These are phyloP conservation scores for Fusarium luffae DNA, from an alignment of 2,329 filamentous ascomycete genomes.

Conservation along the genomic window DNA sequence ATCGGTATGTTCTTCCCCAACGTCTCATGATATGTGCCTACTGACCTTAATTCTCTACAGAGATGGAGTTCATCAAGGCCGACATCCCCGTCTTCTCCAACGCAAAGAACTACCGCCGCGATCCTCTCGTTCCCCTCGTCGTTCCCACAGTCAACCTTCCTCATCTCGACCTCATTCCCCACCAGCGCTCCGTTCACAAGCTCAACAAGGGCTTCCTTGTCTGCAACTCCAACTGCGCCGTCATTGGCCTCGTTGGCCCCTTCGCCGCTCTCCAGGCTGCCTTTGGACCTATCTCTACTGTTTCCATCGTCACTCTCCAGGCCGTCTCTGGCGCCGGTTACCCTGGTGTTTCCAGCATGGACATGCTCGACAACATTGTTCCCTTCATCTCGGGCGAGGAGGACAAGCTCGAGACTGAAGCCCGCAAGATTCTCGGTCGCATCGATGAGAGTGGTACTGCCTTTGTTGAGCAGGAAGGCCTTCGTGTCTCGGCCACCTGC, in stretches of 20 bases:
- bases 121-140: constrained; percentile 90
- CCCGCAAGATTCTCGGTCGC: constrained; percentile 89
- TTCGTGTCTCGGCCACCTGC: constrained; percentile 87
- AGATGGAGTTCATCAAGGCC: constrained; percentile 89
- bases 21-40: neutral
- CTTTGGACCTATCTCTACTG: constrained; percentile 83
- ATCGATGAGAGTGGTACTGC: constrained; percentile 78
- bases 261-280: constrained; percentile 88
- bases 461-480: constrained; percentile 77
- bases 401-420: constrained; percentile 95
- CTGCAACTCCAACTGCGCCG: constrained; percentile 98
- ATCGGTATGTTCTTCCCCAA: constrained; percentile 71
- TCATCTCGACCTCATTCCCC: constrained; percentile 88
- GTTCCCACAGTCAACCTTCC: constrained; percentile 94
- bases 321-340: constrained; percentile 94
- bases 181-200: constrained; percentile 79
- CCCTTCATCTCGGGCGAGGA: constrained; percentile 95
- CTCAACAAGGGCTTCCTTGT: constrained; percentile 90
- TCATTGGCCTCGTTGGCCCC: constrained; percentile 94
- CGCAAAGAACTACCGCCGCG: constrained; percentile 94
- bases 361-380: constrained; percentile 95
- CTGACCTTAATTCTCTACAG: constrained; percentile 56
- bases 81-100: constrained; percentile 96
- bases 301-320: constrained; percentile 90
- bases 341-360: constrained; percentile 91